Base-by-base conservation (phyloP, 805 yeast species). In the Kluyveromyces starmeri region DNA sequence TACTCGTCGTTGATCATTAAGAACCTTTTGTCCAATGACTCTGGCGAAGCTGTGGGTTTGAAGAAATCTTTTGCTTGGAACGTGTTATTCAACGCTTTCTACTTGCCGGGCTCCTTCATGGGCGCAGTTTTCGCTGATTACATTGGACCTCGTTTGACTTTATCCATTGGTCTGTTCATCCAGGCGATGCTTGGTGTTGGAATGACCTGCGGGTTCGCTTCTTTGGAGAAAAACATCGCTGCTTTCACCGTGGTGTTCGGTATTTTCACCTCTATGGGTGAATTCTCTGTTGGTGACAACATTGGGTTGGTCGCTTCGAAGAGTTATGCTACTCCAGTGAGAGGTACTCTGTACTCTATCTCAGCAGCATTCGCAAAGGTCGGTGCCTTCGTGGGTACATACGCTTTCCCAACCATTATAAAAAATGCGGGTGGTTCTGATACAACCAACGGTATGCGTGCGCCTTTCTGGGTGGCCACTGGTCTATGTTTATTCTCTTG, bases 241-340 rank as follows among this genome's bases (percentile, higher is more conserved):
- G 89, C 75, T 0, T 84, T 88, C 48, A 82, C 78, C 32, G 92
- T 85, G 28, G 80, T 82, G 19, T 89, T 80, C 53, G 96, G 96
- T 64, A 76, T 89, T 44, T 89, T 85, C 59, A 65, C 75, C 56
- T 68, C 95, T 5, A 67, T 84, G 32, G 96, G 96, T 50, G 96
- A 89, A 60, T 82, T 88, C 59, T 94, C 95, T 20, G 88, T 94
- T 10, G 97, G 96, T 63, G 84, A 86, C 61, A 84, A 83, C 61
- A 80, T 83, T 57, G 96, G 96, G 46, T 62, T 83, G 37, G 67
- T 88, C 42, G 94, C 95, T 14, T 72, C 95, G 27, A 86, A 86
- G 61, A 80, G 95, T 5, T 71, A 78, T 30, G 81, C 95, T 28
- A 78, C 95, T 7, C 78, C 95, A 15, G 71, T 86, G 37, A 78